Conservation (phyloP, 1,139 yeast genomes). For the Nakaseomyces kungkrabaensis region DNA sequence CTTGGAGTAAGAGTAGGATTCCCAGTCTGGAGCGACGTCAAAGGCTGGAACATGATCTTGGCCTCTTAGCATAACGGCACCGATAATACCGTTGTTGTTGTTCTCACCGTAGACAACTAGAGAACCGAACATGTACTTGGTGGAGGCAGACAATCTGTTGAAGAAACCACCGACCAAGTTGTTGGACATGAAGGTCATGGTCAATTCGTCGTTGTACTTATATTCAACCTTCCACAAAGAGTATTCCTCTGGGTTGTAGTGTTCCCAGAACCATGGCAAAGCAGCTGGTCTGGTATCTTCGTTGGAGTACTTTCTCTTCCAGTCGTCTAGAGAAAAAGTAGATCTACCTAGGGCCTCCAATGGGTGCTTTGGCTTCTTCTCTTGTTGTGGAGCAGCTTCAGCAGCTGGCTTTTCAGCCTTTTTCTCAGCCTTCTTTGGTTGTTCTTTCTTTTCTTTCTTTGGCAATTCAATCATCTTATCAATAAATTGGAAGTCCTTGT, state of each 20-base stretch:
- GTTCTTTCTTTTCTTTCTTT: conserved; percentile 54
- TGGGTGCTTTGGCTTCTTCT: conserved; percentile 81
- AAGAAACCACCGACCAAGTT: conserved; percentile 98
- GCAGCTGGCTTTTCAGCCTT: conserved; percentile 12
- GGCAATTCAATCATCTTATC: conserved; percentile 69
- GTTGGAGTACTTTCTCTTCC: conserved; percentile 97
- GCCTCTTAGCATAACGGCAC: conserved; percentile 93
- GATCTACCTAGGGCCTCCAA: conserved; percentile 73
- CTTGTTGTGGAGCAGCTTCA: conserved; percentile 27
- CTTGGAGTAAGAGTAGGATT: conserved; percentile 61
- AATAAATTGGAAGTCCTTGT: conserved; percentile 43
- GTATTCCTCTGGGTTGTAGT: conserved; percentile 88
- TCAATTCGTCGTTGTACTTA: conserved; percentile 97
- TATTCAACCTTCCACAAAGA: conserved; percentile 91
- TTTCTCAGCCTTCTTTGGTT: conserved; percentile 25
- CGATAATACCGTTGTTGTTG: conserved; percentile 96
- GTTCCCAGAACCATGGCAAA: conserved; percentile 97
- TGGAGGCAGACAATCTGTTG: conserved; percentile 85
- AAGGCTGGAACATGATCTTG: conserved; percentile 86
- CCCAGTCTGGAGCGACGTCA: conserved; percentile 99
- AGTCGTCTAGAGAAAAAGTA: conserved; percentile 70
- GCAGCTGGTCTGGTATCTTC: conserved; percentile 94
- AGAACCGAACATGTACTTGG: conserved; percentile 90
- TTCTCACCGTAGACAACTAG: conserved; percentile 95
- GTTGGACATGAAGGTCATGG: conserved; percentile 96